A percentile compares a stretch with the other conserved stretches of the same genome.
Conservation (phyloP, 345 rosid genomes). For the Combretum micranthum region DNA sequence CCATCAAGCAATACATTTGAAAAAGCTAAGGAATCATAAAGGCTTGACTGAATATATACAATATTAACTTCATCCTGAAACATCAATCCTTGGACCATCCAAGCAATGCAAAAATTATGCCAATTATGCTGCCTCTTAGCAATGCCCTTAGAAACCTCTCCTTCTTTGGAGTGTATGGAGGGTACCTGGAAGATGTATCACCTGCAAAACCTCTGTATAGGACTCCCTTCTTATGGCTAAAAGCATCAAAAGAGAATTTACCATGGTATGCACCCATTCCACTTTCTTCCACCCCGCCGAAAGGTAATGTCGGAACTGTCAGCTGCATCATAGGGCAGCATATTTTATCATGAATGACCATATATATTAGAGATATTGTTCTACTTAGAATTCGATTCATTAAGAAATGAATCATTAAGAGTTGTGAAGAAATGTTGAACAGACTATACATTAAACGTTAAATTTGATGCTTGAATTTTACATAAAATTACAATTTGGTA, state of each 20-base stretch:
- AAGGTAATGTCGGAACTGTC: conserved; percentile 56
- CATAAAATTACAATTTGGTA: no score
- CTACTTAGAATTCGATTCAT: no score
- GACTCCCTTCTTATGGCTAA: conserved; percentile 94
- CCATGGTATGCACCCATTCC: conserved; percentile 95
- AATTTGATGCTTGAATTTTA: no score
- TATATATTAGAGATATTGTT: no score
- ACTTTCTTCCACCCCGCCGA: conserved; percentile 96
- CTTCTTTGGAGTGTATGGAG: conserved; percentile 73
- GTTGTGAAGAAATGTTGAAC: no score
- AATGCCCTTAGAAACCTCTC: conserved; percentile 52
- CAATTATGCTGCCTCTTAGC: conserved; percentile 35
- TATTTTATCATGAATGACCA: no score
- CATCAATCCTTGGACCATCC: conserved; percentile 28
- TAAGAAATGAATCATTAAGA: no score
- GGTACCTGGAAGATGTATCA: conserved; percentile 62
- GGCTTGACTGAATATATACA: no score
- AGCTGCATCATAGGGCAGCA: conserved; percentile 43
- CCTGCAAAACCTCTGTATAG: conserved; percentile 53
- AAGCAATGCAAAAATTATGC: conserved; percentile 44
- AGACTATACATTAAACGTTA: no score
- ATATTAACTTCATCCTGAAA: no score
- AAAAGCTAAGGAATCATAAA: no score
- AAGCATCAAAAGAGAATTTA: conserved; percentile 88
- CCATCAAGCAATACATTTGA: no score